Base-by-base conservation (phyloP, 257 asterid species). In the Scutellaria minor region DNA sequence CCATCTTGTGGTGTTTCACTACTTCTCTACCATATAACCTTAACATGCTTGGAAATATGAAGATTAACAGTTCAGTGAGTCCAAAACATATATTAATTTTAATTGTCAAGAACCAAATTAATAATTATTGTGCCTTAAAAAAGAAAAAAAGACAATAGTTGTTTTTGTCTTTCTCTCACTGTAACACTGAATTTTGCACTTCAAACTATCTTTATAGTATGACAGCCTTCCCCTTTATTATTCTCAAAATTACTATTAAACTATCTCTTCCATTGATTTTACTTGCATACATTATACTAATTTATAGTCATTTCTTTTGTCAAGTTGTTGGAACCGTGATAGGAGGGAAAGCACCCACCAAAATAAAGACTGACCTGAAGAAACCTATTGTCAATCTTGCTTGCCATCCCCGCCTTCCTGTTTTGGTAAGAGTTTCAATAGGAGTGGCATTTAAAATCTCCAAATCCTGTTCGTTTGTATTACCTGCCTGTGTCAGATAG, bases 391-490 rank as follows among this genome's bases (percentile, higher is more conserved):
- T 92, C 73, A 92, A 95, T 82, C 95, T 95, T 73, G 97, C 98
- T 77, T 95, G 99, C 83, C 99, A 95, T 83, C 99, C 99, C 74
- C 99, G 99, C 69, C 97, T 92, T 64, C 99, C 98, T 63, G 97
- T 83, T 78, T 72, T 95, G 94, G 98, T 95, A 84, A 88, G 79
- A 14, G 37, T 63, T 79, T 74, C 41, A 57, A 56, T 48, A 73
- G 59, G 75, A 69, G 59, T 70, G 79, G 54, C 56, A 72, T 71
- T 61, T 63, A 67, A 47, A 54, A 40, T 27, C 35, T 35, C 57
- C 58, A 27, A 37, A 57, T 61, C 24, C 51, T 63, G 66, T 64
- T 50, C 42, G 56, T 68, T 58, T 51, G 37, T 51, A 31, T 13
- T 48, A 53, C 54, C 62, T 77, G 45, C 39, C 46, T 47, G 45